Evolutionary conservation across 2,329 filamentous ascomycete genomes (phyloP).

Genomic region (Ophiostoma triangulosporum): DNA sequence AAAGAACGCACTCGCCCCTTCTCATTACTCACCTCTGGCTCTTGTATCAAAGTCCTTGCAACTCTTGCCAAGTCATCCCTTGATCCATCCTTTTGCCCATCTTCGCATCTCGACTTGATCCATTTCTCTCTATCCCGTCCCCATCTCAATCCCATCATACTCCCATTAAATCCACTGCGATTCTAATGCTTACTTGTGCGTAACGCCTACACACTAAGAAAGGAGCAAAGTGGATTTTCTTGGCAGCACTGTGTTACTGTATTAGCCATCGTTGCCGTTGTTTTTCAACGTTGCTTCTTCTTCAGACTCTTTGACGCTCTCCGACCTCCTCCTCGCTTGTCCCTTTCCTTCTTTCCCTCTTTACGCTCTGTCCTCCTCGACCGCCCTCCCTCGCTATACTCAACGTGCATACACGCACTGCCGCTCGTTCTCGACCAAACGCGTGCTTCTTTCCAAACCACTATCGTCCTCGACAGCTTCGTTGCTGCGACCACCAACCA

Average conservation of each 20-base stretch:
- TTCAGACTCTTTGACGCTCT: background rate
- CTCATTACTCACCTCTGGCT: too few relatives aligned
- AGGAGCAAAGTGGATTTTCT: background rate
- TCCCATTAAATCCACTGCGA: too few relatives aligned
- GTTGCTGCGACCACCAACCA: background rate
- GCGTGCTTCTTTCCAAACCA: background rate
- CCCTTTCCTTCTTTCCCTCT: background rate
- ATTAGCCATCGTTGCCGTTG: background rate
- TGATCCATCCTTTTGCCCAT: too few relatives aligned
- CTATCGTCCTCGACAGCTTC: background rate
- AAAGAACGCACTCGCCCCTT: too few relatives aligned
- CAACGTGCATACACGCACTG: background rate
- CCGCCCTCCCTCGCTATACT: background rate
- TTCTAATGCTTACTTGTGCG: too few relatives aligned
- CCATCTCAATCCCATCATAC: too few relatives aligned
- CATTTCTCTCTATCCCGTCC: too few relatives aligned
- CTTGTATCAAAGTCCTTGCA: too few relatives aligned
- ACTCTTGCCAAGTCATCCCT: too few relatives aligned
- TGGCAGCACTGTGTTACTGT: background rate
- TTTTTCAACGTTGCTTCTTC: too few relatives aligned
- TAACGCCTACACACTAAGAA: background rate
- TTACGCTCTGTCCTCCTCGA: background rate
- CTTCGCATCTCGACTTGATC: too few relatives aligned
- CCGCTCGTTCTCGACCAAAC: background rate
- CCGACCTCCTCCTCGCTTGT: background rate